These are phyloP conservation scores for Aspergillus eucalypticola DNA, from an alignment of 2,329 filamentous ascomycete genomes.

Conservation along the genomic window DNA sequence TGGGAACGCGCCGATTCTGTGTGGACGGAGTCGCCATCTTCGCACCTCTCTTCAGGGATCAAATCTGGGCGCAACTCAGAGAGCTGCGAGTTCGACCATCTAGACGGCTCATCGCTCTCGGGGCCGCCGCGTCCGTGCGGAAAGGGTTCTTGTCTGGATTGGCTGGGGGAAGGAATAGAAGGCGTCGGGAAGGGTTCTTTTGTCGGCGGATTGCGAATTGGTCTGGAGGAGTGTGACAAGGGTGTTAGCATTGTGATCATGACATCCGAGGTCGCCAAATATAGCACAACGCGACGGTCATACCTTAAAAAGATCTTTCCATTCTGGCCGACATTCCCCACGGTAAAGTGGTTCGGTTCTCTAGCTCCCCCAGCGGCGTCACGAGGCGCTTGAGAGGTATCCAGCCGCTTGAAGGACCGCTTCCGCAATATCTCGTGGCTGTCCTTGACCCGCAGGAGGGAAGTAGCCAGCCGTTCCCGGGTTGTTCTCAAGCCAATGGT, in stretches of 20 bases:
- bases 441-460: conserved; percentile 49
- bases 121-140: conserved; percentile 32
- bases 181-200: conserved; percentile 36
- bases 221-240: conserved; percentile 26
- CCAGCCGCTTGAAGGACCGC: conserved; percentile 42
- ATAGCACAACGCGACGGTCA: conserved; percentile 30
- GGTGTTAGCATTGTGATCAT: conserved; percentile 14
- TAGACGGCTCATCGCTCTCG: conserved; percentile 32
- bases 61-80: conserved; percentile 37
- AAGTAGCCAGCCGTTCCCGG: conserved; percentile 36
- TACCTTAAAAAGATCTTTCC: conserved; percentile 81
- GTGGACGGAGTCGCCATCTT: conserved; percentile 26
- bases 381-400: conserved; percentile 52
- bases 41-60: conserved; percentile 26
- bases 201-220: conserved; percentile 37
- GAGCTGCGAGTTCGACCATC: conserved; percentile 46
- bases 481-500: conserved; percentile 34
- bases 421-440: conserved; percentile 53
- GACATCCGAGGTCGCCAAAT: conserved; percentile 15
- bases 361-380: conserved; percentile 64
- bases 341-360: conserved; percentile 72
- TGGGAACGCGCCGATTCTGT: conserved; percentile 26
- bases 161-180: conserved; percentile 53
- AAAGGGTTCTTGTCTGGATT: conserved; percentile 60
- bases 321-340: conserved; percentile 80